Base-by-base conservation (phyloP, 1,284 basidiomycete species). In the Sporisorium graminicola region DNA sequence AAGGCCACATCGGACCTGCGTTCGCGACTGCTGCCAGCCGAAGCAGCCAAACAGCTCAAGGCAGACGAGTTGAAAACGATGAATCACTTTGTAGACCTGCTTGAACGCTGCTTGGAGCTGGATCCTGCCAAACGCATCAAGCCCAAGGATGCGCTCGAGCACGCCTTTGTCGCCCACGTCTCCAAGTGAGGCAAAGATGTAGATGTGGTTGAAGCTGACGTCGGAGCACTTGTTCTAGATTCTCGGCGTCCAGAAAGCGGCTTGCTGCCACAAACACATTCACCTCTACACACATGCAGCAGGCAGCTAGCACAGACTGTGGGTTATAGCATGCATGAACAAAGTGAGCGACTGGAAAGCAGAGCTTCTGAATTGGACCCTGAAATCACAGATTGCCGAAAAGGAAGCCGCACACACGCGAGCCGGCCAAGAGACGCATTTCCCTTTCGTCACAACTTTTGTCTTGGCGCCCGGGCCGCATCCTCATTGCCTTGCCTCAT, bases 81-180 rank as follows among this genome's bases (percentile, higher is more conserved):
- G n/a, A 86, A 90, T 52, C 90, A 91, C 14, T 97, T 99, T 83
- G 89, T 97, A 49, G 96, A 99, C 84, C 86, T 99, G 55, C 87
- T 99, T 61, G 94, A 98, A 81, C 95, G 93, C 85, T 97, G 94
- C 85, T 88, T 98, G 40, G 89, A 91, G 47, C 88, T 99, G n/a
- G 97, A 99, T 86, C 93, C 96, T 0, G 89, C 90, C 42, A 91
- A 93, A 82, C 88, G 95, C 72, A 91, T 98, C 60, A 92, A 91
- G 16, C 94, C 94, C 0, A 90, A 92, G 78, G 95, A 98, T 82
- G 95, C 94, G 13, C 88, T 98, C 51, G 86, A 89, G 10, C 95
- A 98, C 86, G 91, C 93, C 0, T 98, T 97, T 87, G 90, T 85
- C 3, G 63, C 69, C 2, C 55, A 52, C 47, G 60, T 66, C 8